phyloP scores from a whole-genome alignment of 2,329 filamentous ascomycete genomes.

The Aspergillus flavus region DNA sequence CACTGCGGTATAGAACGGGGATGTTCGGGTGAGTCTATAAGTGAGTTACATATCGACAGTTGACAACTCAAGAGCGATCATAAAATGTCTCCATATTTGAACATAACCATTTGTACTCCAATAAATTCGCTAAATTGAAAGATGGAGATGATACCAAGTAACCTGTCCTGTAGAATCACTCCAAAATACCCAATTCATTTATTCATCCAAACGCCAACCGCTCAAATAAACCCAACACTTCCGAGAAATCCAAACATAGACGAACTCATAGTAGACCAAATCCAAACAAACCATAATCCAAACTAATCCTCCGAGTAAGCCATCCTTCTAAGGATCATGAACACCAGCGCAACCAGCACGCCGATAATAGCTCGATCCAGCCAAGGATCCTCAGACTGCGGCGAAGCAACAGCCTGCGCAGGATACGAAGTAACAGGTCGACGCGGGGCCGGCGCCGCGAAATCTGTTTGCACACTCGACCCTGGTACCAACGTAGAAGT shows the following conservation, averaged over 20 bases:
- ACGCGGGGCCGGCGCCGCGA: not conserved
- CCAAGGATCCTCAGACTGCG: conserved; percentile 63
- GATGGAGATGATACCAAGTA: not conserved
- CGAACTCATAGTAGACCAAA: no score
- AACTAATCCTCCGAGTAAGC: conserved; percentile 25
- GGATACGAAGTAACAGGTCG: not conserved
- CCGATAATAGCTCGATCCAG: conserved; percentile 79
- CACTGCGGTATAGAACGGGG: no score
- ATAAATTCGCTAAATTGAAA: not conserved
- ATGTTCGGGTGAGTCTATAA: not conserved
- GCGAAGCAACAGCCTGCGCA: not conserved
- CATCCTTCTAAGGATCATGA: conserved; percentile 64
- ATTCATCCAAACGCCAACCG: not conserved
- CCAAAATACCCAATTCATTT: not conserved
- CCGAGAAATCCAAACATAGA: not conserved
- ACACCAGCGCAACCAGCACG: conserved; percentile 68
- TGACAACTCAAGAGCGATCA: not conserved
- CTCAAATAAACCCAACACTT: not conserved
- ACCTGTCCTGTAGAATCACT: not conserved
- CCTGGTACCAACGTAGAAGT: conserved; percentile 4
- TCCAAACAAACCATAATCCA: not conserved
- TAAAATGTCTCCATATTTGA: not conserved
- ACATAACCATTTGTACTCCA: not conserved
- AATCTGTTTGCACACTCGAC: not conserved
- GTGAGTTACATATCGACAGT: no score